Evolutionary conservation across 2,329 filamentous ascomycete species (phyloP).

Genomic region (Aspergillus felis): DNA sequence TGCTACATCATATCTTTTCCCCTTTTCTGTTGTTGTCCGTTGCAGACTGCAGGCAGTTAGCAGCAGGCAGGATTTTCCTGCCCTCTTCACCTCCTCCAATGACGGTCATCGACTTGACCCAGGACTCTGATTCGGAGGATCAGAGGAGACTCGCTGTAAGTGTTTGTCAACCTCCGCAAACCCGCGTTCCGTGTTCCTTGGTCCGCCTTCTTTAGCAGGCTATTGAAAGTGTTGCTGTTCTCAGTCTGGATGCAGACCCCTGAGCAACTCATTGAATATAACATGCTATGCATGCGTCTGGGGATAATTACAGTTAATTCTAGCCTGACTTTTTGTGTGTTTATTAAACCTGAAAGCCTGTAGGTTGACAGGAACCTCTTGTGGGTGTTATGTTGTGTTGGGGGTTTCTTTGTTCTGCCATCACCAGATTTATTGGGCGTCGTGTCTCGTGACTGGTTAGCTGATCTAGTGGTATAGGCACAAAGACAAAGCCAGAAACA

Average conservation of each 20-base stretch:
- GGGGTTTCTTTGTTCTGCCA: background rate
- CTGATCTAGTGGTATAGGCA: background rate
- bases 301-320: background rate
- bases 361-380: background rate
- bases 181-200: background rate
- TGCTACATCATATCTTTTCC: background rate
- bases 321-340: background rate
- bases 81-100: background rate
- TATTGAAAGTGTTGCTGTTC: background rate
- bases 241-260: background rate
- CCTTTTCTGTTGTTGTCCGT: background rate
- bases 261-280: too few relatives aligned
- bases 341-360: background rate
- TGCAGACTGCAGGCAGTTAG: background rate
- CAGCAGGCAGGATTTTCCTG: background rate
- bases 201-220: background rate
- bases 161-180: background rate
- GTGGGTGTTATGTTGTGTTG: background rate
- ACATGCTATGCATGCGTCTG: background rate
- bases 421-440: background rate
- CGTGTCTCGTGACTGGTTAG: constrained; percentile 6
- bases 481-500: background rate
- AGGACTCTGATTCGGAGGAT: constrained; percentile 22
- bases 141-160: constrained; percentile 1
- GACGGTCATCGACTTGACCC: constrained; percentile 25